Base-by-base conservation (phyloP, 2,329 filamentous ascomycete genomes). In the Elsinoe perseae region DNA sequence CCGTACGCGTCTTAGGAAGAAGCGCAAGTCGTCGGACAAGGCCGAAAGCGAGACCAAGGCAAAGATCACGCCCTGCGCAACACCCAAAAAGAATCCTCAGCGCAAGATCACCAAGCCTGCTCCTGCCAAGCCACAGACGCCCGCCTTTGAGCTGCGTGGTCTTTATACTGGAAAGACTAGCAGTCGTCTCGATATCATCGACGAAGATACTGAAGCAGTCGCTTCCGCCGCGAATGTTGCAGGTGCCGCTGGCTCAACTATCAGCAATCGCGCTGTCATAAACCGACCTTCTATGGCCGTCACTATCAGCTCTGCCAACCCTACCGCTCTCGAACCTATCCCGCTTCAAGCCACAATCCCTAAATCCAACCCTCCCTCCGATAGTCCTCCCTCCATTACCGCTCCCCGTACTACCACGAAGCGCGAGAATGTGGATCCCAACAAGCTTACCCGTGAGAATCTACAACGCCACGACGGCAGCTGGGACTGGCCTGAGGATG, bases 401-500 rank as follows among this genome's bases (percentile, higher is more conserved):
- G 20, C 25, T 10, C 20, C 40, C 10, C 9, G 4, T 25, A 44
- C 40, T 44, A 25, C 40, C 18, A 44, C 40, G 12, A 8, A 10
- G 14, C 8, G 20, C 12, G 32, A 36, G 32, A 36, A 36, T 3
- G 12, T 14, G 32, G 32, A 28, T 3, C 30, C 48, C 2, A 9
- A 28, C 16, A 34, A 46, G 38, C 20, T 57, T 6, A 57, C 23
- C 25, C 55, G 21, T 9, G 20, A 52, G 18, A 52, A 52, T 25
- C 48, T 52, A 9, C n/a, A 38, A 12, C 48, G 48, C 30, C 48
- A 50, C 12, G 57, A 59, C 36, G 60, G 62, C 48, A 60, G 59
- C 16, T 69, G 64, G 54, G 63, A 68, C 57, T 69, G 67, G 67
- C 67, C 67, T 7, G 67, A 67, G 21, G 67, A 69, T 60, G 65